A percentile compares a stretch with the other conserved stretches of the same genome.
Evolutionary conservation across 805 yeast species (phyloP).

Genomic region (Kazachstania taianensis): DNA sequence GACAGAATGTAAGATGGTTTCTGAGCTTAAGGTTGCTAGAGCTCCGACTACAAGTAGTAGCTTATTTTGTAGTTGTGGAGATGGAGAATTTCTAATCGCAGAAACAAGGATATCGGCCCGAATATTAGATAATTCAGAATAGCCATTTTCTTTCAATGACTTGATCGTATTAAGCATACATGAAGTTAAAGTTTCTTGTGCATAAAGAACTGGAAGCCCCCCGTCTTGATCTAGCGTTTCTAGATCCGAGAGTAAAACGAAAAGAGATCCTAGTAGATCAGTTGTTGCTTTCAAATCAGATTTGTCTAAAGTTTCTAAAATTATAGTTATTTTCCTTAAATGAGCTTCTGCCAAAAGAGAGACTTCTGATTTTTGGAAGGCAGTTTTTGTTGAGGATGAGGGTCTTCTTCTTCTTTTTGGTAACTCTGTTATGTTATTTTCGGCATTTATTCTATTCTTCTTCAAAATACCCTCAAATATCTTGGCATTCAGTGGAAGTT

Average conservation of each 20-base stretch:
- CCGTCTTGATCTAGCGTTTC: conserved; percentile 87
- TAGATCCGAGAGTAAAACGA: conserved; percentile 58
- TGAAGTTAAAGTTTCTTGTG: conserved; percentile 82
- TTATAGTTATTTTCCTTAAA: conserved; percentile 62
- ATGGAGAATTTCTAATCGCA: conserved; percentile 76
- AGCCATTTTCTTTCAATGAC: conserved; percentile 35
- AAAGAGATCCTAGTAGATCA: conserved; percentile 40
- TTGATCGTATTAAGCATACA: conserved; percentile 68
- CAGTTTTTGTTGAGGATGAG: conserved; percentile 67
- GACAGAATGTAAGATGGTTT: conserved; percentile 83
- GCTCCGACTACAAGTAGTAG: conserved; percentile 76
- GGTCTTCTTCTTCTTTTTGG: conserved; percentile 73
- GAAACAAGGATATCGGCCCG: conserved; percentile 88
- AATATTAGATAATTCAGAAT: conserved; percentile 51
- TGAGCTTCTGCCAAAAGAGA: conserved; percentile 69
- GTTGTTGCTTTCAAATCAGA: conserved; percentile 29
- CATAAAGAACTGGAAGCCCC: conserved; percentile 78
- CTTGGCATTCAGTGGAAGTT: conserved; percentile 43
- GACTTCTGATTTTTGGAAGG: conserved; percentile 58
- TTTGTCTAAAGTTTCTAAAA: conserved; percentile 70
- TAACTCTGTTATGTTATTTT: conserved; percentile 31
- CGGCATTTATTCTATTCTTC: conserved; percentile 46
- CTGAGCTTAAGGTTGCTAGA: conserved; percentile 82
- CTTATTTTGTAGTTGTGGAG: conserved; percentile 93
- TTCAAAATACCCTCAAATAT: conserved; percentile 50